Evolutionary conservation across 192 early-diverging fungal genomes (phyloP).

Genomic region (Backusella liffmaniae): DNA sequence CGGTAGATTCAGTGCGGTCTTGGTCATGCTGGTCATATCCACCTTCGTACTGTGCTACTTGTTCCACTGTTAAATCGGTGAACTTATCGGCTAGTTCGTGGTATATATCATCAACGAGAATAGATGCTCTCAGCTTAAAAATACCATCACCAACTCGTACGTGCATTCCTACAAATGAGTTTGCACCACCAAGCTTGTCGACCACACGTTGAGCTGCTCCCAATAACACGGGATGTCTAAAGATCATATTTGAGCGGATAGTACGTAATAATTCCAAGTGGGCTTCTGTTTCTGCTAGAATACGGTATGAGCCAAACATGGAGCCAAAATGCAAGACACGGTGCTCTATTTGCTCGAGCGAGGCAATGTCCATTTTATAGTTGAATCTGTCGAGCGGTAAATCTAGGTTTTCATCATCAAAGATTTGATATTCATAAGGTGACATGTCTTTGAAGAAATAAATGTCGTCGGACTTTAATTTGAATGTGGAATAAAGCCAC

Average conservation of each 20-base stretch:
- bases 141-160: slow-evolving; percentile 51
- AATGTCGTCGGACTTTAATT: slow-evolving; percentile 44
- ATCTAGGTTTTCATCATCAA: slow-evolving; percentile 38
- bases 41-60: slow-evolving; percentile 26
- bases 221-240: slow-evolving; percentile 44
- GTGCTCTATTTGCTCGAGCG: slow-evolving; percentile 30
- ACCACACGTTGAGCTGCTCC: slow-evolving; percentile 45
- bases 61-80: slow-evolving; percentile 37
- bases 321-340: slow-evolving; percentile 58
- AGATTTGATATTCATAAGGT: slow-evolving; percentile 55
- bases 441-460: slow-evolving; percentile 46
- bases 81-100: slow-evolving; percentile 39
- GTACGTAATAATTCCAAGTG: slow-evolving; percentile 33
- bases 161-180: slow-evolving; percentile 49
- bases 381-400: slow-evolving; percentile 40
- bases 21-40: slow-evolving; percentile 25
- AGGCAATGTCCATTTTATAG: slow-evolving; percentile 35
- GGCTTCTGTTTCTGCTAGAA: slow-evolving; percentile 43
- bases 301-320: slow-evolving; percentile 46
- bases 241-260: slow-evolving; percentile 46
- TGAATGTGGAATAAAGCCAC: slow-evolving; percentile 48
- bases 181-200: slow-evolving; percentile 46
- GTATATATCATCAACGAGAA: slow-evolving; percentile 50
- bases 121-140: slow-evolving; percentile 42
- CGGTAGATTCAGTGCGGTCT: slow-evolving; percentile 36